Base-by-base conservation (phyloP, 1,139 yeast genomes). In the Candida sanyaensis region DNA sequence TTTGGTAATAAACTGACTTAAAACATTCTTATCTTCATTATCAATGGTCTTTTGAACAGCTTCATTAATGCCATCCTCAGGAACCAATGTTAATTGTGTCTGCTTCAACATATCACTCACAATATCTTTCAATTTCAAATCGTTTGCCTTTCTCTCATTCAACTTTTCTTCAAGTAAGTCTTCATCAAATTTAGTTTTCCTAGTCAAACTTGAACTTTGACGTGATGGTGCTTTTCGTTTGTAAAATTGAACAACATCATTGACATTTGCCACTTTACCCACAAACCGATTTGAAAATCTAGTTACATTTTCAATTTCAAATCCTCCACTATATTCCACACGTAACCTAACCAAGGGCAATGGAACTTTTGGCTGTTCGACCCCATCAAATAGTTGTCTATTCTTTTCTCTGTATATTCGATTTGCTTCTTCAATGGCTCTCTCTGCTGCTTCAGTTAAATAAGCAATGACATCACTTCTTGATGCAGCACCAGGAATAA, bases 311-410 rank as follows among this genome's bases (percentile, higher is more conserved):
- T 92, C 99, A 34, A 93, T 89, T 56, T 91, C 96, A 59, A 80
- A 92, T 4, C 92, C 96, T 0, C 96, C 97, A 32, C 91, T 77
- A 58, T 91, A 92, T 54, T 93, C 97, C 0, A 93, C 97, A 38
- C 91, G 73, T 24, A 95, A 65, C 42, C 99, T 71, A 5, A 93
- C 74, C 47, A 93, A 69, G 0, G 99, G 99, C 30, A 91, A 66
- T 0, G 96, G 95, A 1, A 60, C 37, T n/a, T 66, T 68, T 1
- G 63, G 63, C 5, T 11, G 27, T n/a, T 29, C 33, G 2, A 3
- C 11, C 6, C 7, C 23, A 23, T 12, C 31, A 8, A 23, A 10
- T 6, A n/a, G 24, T n/a, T 32, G 11, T 3, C 24, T 26, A 45
- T 77, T 74, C 21, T 69, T 65, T 2, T 61, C 64, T n/a, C 56